A percentile compares a stretch with the other conserved stretches of the same genome.
Evolutionary conservation across 2,329 filamentous ascomycete species (phyloP).

Genomic region (Cladosporium halotolerans): DNA sequence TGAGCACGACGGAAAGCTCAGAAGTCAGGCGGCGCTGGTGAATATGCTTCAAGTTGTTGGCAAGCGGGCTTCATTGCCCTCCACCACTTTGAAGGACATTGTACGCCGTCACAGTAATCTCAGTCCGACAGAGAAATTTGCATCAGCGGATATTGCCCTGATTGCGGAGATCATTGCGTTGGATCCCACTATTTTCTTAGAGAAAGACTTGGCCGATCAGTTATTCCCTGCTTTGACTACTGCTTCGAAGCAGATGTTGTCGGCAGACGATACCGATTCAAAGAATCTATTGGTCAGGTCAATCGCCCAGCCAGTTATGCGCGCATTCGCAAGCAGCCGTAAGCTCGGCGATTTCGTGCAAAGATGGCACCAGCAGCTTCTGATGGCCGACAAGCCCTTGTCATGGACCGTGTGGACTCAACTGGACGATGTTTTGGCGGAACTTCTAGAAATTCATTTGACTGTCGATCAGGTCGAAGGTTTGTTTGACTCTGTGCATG

Average conservation of each 20-base stretch:
- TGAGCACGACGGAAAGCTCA: conserved; percentile 14
- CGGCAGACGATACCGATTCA: not conserved
- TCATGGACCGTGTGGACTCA: conserved; percentile 5
- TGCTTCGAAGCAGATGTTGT: not conserved
- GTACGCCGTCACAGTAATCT: conserved; percentile 13
- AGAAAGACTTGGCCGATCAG: conserved; percentile 3
- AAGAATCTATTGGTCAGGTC: not conserved
- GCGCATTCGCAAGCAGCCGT: conserved; percentile 24
- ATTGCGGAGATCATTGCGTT: conserved; percentile 40
- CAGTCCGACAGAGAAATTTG: not conserved
- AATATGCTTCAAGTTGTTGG: conserved; percentile 22
- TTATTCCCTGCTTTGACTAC: conserved; percentile 8
- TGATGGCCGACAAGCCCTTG: not conserved
- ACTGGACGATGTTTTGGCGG: not conserved
- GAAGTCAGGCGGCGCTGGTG: conserved; percentile 18
- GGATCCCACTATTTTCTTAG: conserved; percentile 42
- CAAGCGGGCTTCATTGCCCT: conserved; percentile 15
- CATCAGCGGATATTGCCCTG: conserved; percentile 34
- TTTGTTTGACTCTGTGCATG: not conserved
- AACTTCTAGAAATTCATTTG: conserved; percentile 6
- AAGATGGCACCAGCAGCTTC: conserved; percentile 25
- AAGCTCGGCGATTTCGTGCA: conserved; percentile 24
- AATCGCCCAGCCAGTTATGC: conserved; percentile 23
- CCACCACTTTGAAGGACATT: conserved; percentile 14
- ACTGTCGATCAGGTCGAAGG: conserved; percentile 2